Percentiles rank a stretch among this genome's conserved stretches.
These are phyloP conservation scores for Pinus taeda DNA, from an alignment of 75 land plant species.

Conservation along the genomic window DNA sequence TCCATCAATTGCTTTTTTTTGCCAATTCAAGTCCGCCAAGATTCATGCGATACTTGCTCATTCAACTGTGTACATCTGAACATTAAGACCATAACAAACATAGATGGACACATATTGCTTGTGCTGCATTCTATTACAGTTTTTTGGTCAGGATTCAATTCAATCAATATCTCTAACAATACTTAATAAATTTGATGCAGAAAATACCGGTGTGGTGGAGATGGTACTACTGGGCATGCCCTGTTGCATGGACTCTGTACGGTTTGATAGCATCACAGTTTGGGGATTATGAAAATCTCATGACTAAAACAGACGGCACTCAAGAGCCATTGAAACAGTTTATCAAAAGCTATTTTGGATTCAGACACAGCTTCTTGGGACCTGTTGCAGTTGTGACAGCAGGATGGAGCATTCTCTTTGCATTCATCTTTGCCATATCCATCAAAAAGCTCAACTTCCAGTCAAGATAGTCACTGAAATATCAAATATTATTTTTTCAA, in stretches of 20 bases:
- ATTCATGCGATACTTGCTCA: too few species aligned
- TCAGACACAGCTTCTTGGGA: constrained; percentile 22
- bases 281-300: constrained; percentile 17
- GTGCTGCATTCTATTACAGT: too few species aligned
- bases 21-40: too few species aligned
- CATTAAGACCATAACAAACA: too few species aligned
- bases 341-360: constrained; percentile 26
- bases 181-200: constrained; percentile 8
- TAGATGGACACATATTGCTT: too few species aligned
- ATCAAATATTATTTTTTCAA: too few species aligned
- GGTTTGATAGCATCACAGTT: constrained; percentile 35
- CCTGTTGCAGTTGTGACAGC: constrained; percentile 14
- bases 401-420: constrained; percentile 12
- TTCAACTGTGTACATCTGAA: too few species aligned
- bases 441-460: constrained; percentile 41
- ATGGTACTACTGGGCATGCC: constrained; percentile 35
- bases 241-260: constrained; percentile 40
- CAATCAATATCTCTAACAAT: too few species aligned
- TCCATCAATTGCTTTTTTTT: too few species aligned
- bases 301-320: constrained; percentile 14
- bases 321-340: constrained; percentile 17
- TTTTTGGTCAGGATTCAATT: too few species aligned
- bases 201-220: constrained; percentile 39
- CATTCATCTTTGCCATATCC: constrained; percentile 18
- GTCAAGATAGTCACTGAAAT: constrained; percentile 13